Conservation (phyloP, 2,329 filamentous ascomycete species). For the Microthyrium microscopicum region DNA sequence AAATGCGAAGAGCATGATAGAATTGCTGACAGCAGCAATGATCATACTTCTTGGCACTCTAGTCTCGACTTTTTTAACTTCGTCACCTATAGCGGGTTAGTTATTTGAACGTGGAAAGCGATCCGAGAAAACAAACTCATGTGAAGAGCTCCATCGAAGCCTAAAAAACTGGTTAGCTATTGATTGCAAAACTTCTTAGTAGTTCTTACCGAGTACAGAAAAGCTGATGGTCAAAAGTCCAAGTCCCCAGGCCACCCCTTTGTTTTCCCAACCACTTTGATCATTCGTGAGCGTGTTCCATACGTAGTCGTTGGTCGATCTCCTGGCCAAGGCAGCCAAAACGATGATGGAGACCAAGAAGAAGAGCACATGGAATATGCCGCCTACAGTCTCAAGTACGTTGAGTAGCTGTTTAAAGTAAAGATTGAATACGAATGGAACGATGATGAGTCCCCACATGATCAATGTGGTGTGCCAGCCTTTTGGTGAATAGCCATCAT, state of each 20-base stretch:
- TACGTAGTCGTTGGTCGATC: conserved; percentile 19
- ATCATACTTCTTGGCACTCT: conserved; percentile 26
- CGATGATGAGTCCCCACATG: conserved; percentile 18
- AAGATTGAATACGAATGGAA: conserved; percentile 20
- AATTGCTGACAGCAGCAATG: conserved; percentile 24
- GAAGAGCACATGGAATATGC: conserved; percentile 20
- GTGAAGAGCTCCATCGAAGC: conserved; percentile 29
- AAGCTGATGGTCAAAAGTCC: conserved; percentile 21
- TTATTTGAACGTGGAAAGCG: conserved; percentile 19
- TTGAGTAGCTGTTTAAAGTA: conserved; percentile 19
- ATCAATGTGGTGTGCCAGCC: conserved; percentile 25
- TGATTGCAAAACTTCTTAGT: not conserved
- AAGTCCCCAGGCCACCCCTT: conserved; percentile 20
- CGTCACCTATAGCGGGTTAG: too few relatives aligned
- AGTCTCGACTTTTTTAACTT: conserved; percentile 20
- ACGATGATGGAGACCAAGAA: conserved; percentile 22
- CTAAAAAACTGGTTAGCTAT: conserved; percentile 11
- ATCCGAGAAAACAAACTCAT: too few relatives aligned
- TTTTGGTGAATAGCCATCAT: conserved; percentile 18
- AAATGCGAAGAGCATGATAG: conserved; percentile 15
- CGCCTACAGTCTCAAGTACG: conserved; percentile 22
- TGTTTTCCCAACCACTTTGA: conserved; percentile 18
- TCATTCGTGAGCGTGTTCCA: conserved; percentile 13
- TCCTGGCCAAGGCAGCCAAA: conserved; percentile 16
- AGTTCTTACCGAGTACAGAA: conserved; percentile 1